Evolutionary conservation across 345 rosid species (phyloP).

Genomic region (Raphanus raphanistrum): DNA sequence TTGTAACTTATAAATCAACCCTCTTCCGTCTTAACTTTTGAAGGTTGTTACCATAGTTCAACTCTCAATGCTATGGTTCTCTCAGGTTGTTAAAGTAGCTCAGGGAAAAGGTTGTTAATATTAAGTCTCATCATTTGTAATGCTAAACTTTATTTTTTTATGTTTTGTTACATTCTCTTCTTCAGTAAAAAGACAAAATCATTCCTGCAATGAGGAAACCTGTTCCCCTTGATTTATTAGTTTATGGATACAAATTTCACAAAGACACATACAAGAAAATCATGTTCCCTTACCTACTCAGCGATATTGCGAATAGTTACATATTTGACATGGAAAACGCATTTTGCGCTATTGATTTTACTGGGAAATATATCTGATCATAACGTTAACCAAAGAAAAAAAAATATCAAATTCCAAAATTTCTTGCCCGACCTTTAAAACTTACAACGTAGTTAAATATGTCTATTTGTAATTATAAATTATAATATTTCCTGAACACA

Average conservation of each 20-base stretch:
- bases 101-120: conserved; percentile 45
- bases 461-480: no score
- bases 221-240: background rate
- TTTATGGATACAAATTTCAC: background rate
- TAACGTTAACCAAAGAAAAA: background rate
- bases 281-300: background rate
- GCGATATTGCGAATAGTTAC: background rate
- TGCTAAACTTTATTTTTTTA: background rate
- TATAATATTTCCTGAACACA: no score
- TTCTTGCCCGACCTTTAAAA: no score
- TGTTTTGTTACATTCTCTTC: background rate
- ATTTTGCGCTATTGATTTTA: background rate
- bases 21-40: background rate
- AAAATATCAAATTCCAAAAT: no score
- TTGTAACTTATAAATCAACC: background rate
- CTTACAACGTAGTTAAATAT: no score
- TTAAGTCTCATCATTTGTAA: background rate
- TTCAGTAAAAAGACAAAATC: background rate
- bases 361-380: background rate
- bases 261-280: background rate
- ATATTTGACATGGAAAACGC: background rate
- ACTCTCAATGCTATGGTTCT: background rate
- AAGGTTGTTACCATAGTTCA: background rate
- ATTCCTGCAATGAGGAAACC: background rate
- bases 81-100: conserved; percentile 75